Evolutionary conservation across 805 yeast species (phyloP), one percentile per base, ranked within the genome.

Genomic region (Ogataea henricii): DNA sequence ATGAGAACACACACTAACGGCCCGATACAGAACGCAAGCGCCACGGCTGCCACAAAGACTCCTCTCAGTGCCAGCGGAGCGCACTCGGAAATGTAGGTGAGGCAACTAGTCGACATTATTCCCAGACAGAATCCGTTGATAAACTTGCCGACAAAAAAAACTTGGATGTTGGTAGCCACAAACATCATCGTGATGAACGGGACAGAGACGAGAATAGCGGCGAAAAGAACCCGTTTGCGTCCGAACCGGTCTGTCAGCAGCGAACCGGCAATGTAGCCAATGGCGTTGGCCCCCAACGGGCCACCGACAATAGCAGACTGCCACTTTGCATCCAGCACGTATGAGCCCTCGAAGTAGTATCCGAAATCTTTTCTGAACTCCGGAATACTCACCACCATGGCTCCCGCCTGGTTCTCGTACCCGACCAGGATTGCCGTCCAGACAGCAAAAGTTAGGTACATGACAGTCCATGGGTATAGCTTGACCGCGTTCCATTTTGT

Each of bases 1-100:
- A 52, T 49, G 14, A 42, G 39, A 25, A 35, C 45, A 42, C 53
- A 48, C 5, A 46, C 35, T 12, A 50, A 50, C 3, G 54, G 56
- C 22, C 56, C 56, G 22, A 53, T 34, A 41, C 43, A 37, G 60
- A 74, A 62, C 45, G 74, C 67, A 36, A 72, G 70, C 30, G 74
- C 74, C 35, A 69, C 62, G 37, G 65, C 67, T 16, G 77, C 67
- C 3, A 66, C 57, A 40, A 49, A 64, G 53, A 74, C 75, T 41
- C 70, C 67, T 50, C 85, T 69, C 48, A 81, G 66, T 8, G 72
- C 72, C 13, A 76, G 56, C 0, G 85, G 85, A 51, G 80, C 71
- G 26, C 79, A 69, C 48, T 76, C 80, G n/a, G 77, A 66, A 9
- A 73, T 69, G 53, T 74, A 76, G 4, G 76, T 58, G 1, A 68